These are phyloP conservation scores for Guillardia theta DNA, from an alignment of 78 protist species.

Conservation along the genomic window DNA sequence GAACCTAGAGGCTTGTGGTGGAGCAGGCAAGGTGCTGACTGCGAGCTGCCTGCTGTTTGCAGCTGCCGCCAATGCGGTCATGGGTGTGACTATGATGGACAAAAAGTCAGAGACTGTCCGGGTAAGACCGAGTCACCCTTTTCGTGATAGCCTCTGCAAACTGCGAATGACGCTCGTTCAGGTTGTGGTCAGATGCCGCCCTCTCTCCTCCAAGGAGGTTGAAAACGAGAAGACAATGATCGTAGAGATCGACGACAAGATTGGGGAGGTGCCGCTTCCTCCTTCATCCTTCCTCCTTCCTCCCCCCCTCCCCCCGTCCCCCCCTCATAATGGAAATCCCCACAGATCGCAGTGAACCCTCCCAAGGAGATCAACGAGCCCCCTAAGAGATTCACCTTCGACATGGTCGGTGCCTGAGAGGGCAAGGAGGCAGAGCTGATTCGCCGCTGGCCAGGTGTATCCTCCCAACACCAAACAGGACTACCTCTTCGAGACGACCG, in stretches of 20 bases:
- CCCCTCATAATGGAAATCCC: too few species aligned
- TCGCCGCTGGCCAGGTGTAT: neutral
- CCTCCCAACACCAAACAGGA: neutral
- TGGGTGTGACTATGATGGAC: too few species aligned
- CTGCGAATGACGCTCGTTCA: too few species aligned
- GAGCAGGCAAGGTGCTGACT: too few species aligned
- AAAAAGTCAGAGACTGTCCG: too few species aligned
- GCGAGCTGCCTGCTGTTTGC: too few species aligned
- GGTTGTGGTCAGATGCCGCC: neutral
- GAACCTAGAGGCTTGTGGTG: too few species aligned
- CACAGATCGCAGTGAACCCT: neutral
- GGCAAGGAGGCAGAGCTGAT: neutral
- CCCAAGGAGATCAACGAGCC: neutral
- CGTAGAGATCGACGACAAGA: neutral
- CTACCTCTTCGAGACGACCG: neutral
- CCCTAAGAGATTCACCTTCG: neutral
- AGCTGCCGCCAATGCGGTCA: too few species aligned
- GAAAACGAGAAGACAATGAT: neutral
- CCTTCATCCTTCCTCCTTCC: neutral
- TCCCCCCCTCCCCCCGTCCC: neutral
- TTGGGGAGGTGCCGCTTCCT: neutral
- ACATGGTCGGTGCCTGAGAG: neutral
- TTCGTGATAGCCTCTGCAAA: too few species aligned
- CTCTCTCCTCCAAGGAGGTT: neutral
- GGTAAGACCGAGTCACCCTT: too few species aligned